Percentiles rank a stretch among this genome's conserved stretches.
phyloP scores from a whole-genome alignment of 2,329 filamentous ascomycete species.

The Didymella lethalis region DNA sequence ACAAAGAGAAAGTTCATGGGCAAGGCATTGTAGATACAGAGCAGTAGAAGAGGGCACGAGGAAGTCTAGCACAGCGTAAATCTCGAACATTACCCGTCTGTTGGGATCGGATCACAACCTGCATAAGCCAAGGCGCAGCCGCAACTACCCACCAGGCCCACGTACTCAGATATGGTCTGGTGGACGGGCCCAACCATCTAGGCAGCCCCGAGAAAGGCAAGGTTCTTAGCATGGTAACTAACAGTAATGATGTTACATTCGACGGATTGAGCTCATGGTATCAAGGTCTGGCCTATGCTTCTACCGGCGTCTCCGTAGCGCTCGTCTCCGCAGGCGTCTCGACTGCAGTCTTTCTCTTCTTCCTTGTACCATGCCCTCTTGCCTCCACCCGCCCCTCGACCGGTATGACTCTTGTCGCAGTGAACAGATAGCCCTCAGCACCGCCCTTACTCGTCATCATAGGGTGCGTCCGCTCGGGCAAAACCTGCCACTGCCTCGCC shows the following conservation, averaged over 20 bases:
- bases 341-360: constrained; percentile 66
- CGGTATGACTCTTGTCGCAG: constrained; percentile 80
- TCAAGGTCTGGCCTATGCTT: not conserved
- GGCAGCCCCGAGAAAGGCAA: not conserved
- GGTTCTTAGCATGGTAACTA: not conserved
- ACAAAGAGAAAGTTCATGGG: constrained; percentile 99
- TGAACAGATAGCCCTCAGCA: constrained; percentile 89
- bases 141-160: not conserved
- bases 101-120: not conserved
- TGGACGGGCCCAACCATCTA: not conserved
- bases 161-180: not conserved
- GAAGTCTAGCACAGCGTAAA: not conserved
- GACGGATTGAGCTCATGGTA: not conserved
- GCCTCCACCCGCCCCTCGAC: constrained; percentile 82
- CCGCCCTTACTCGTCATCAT: constrained; percentile 90
- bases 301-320: constrained; percentile 5
- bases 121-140: not conserved
- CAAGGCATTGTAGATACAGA: constrained; percentile 63
- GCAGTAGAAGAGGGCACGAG: not conserved
- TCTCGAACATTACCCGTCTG: not conserved
- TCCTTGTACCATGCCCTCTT: constrained; percentile 72
- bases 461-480: constrained; percentile 91
- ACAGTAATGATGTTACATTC: not conserved
- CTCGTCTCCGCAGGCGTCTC: constrained; percentile 21
- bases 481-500: constrained; percentile 84